Base-by-base conservation (phyloP, 2,329 filamentous ascomycete genomes). In the Talaromyces marneffei region DNA sequence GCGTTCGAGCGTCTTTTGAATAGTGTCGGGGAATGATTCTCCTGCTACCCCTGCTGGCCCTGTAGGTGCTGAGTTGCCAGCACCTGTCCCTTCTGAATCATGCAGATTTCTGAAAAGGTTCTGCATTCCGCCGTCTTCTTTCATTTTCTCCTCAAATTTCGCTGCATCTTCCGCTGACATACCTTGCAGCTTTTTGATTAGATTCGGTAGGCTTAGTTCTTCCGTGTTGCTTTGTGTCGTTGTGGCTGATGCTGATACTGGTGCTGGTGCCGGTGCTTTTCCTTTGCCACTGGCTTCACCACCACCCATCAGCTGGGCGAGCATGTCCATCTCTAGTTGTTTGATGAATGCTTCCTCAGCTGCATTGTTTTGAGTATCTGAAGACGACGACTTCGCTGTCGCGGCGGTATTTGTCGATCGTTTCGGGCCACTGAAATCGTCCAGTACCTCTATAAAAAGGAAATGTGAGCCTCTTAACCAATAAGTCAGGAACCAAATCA, bases 1-100 rank as follows among this genome's bases (percentile, higher is more conserved):
- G 54, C 94, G 89, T 76, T 95, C 91, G 89, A 99, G 97, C 0
- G 94, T 97, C 68, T 87, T 87, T 63, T 89, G 87, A 69, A 99
- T 97, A 0, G 91, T 96, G 63, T 96, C 92, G 71, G 95, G 91
- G 75, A 99, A 99, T 0, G 83, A 85, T 52, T 37, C 57, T 44
- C 52, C 52, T 40, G 52, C 87, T 85, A 42, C 90, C 25, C 66
- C 65, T n/a, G 62, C 64, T 46, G 70, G 64, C 3, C 67, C 60
- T 27, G 67, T 65, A 1, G 70, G 63, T 31, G 72, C 63, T 27
- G 68, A 60, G 18, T 71, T 63, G 18, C 71, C 63, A 6, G 60
- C 62, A 18, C 53, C 53, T 10, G 52, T 40, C 25, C 62, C 46
- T 12, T 63, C 64, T 55, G 44, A 31, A 27, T 12, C 23, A 16